A percentile compares a stretch with the other conserved stretches of the same genome.
Conservation (phyloP, 179 eudicot species). For the Amaranthus tricolor region DNA sequence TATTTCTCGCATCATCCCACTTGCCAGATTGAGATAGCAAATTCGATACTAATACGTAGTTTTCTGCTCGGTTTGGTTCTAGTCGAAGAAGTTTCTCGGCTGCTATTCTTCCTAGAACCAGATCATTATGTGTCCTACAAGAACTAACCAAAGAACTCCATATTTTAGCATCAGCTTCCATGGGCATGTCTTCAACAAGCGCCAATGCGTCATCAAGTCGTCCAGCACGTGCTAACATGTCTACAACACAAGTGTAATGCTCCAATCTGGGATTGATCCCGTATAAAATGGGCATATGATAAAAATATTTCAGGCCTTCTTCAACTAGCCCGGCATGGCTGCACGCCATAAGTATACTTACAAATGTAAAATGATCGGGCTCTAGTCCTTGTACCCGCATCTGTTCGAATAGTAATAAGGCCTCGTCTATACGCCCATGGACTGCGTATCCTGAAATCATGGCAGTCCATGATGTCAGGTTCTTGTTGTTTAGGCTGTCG, state of each 20-base stretch:
- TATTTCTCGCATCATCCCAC: conserved; percentile 51
- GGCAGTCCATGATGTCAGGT: conserved; percentile 51
- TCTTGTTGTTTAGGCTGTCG: conserved; percentile 35
- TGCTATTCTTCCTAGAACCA: conserved; percentile 42
- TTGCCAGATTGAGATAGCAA: conserved; percentile 54
- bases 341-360: conserved; percentile 58
- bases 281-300: conserved; percentile 46
- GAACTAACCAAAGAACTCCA: conserved; percentile 67
- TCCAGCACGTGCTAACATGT: conserved; percentile 77
- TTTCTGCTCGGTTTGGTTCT: conserved; percentile 49
- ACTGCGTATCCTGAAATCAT: conserved; percentile 72
- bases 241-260: conserved; percentile 79
- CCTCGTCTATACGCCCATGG: conserved; percentile 60
- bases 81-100: conserved; percentile 48
- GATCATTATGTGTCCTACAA: conserved; percentile 45
- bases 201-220: conserved; percentile 50
- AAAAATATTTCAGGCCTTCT: conserved; percentile 52
- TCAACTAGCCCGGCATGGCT: conserved; percentile 58
- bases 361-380: conserved; percentile 57
- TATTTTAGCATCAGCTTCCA: conserved; percentile 53
- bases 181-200: conserved; percentile 47
- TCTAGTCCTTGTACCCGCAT: conserved; percentile 47
- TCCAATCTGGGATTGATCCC: conserved; percentile 49
- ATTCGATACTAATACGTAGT: conserved; percentile 54
- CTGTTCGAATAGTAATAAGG: conserved; percentile 47